Conservation (phyloP, 129 eudicot genomes). For the Escallonia herrerae region DNA sequence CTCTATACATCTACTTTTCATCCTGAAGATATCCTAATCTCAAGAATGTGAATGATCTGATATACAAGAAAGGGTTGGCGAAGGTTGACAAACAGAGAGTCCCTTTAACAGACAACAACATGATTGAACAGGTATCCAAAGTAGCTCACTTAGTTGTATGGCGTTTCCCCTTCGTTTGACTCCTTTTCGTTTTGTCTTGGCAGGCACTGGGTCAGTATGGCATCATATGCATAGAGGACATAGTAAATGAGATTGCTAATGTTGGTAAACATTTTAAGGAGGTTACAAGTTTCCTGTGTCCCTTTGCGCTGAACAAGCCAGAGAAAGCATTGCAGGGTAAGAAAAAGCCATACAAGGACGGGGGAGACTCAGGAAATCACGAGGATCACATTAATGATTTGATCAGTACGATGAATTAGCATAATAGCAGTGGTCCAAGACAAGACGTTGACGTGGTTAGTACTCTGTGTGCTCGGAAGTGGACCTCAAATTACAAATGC, state of each 20-base stretch:
- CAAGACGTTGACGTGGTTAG: too few species aligned
- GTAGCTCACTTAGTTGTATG: not conserved
- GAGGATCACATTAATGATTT: constrained; percentile 62
- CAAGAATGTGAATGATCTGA: constrained; percentile 76
- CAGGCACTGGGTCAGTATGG: constrained; percentile 63
- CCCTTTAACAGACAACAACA: constrained; percentile 75
- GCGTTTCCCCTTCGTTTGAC: not conserved
- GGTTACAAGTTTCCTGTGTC: constrained; percentile 55
- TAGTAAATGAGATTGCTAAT: constrained; percentile 52
- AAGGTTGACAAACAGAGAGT: constrained; percentile 47
- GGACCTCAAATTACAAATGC: too few species aligned
- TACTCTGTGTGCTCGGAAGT: too few species aligned
- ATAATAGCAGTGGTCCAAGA: not conserved
- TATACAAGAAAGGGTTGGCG: constrained; percentile 71
- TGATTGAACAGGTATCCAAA: constrained; percentile 68
- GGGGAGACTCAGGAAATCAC: constrained; percentile 84
- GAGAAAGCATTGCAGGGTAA: constrained; percentile 67
- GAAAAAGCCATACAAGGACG: constrained; percentile 48
- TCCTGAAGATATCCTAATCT: constrained; percentile 61
- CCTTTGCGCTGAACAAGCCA: constrained; percentile 57
- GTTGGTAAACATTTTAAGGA: constrained; percentile 75
- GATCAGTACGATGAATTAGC: constrained; percentile 61
- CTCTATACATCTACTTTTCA: not conserved
- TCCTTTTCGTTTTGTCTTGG: not conserved
- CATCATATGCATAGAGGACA: constrained; percentile 76